Conservation (phyloP, 352 stramenopile genomes). For the Globisporangium apiculatum region DNA sequence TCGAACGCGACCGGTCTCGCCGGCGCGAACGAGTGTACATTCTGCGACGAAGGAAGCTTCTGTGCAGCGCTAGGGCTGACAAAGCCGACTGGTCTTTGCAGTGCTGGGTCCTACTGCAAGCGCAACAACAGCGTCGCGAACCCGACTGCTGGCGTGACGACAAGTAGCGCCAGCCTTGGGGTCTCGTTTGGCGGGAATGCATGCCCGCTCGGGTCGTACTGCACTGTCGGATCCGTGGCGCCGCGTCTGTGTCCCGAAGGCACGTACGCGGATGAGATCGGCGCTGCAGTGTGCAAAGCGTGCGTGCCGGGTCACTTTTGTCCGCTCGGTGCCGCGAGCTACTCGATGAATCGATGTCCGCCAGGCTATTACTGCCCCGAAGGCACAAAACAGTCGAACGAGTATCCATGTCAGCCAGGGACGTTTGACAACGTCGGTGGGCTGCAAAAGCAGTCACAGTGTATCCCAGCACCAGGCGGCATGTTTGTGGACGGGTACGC, state of each 20-base stretch:
- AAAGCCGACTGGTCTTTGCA: constrained; percentile 29
- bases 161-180: neutral
- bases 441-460: constrained; percentile 40
- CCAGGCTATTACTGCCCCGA: constrained; percentile 78
- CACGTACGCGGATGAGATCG: constrained; percentile 24
- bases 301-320: constrained; percentile 45
- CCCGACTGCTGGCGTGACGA: constrained; percentile 25
- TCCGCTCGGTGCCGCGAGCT: constrained; percentile 29
- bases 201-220: constrained; percentile 51
- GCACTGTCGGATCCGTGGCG: constrained; percentile 25
- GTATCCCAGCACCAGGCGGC: constrained; percentile 53
- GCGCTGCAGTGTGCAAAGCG: constrained; percentile 20
- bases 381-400: constrained; percentile 34
- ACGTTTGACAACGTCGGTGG: constrained; percentile 61
- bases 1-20: constrained; percentile 39
- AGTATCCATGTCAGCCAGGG: constrained; percentile 73
- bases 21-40: constrained; percentile 37
- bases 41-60: constrained; percentile 49
- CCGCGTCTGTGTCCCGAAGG: constrained; percentile 34
- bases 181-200: constrained; percentile 22
- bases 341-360: constrained; percentile 51
- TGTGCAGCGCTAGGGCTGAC: constrained; percentile 29
- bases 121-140: constrained; percentile 34
- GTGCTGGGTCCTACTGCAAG: constrained; percentile 41
- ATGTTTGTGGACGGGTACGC: constrained; percentile 54